Evolutionary conservation across 2,329 filamentous ascomycete genomes (phyloP).

Genomic region (Eutypa lata): DNA sequence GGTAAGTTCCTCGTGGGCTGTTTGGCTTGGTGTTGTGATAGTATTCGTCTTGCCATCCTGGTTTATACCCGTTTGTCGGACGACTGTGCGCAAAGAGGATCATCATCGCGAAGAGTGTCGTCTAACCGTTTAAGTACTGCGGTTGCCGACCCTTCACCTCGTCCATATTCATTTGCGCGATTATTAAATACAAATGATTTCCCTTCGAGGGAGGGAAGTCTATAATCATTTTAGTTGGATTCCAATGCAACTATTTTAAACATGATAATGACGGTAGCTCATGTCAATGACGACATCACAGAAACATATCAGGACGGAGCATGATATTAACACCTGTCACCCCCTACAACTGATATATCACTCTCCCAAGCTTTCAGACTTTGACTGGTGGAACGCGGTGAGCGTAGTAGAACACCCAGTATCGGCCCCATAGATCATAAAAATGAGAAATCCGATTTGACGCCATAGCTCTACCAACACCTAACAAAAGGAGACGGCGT

Average conservation of each 20-base stretch:
- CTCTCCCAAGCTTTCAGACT: conserved; percentile 2
- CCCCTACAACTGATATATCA: conserved; percentile 23
- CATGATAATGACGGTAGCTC: background rate
- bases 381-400: conserved; percentile 21
- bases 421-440: conserved; percentile 31
- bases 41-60: conserved; percentile 6
- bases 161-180: conserved; percentile 19
- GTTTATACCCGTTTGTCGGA: conserved; percentile 14
- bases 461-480: conserved; percentile 25
- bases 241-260: background rate
- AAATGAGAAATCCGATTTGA: conserved; percentile 21
- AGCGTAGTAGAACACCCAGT: conserved; percentile 33
- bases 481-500: conserved; percentile 18
- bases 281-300: conserved; percentile 46
- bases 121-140: conserved; percentile 47
- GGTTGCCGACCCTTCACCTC: conserved; percentile 45
- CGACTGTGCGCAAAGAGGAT: conserved; percentile 31
- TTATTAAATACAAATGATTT: background rate
- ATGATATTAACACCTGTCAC: conserved; percentile 24
- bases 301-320: conserved; percentile 18
- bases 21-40: conserved; percentile 2
- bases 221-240: conserved; percentile 41
- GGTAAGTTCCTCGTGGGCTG: conserved; percentile 3
- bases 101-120: conserved; percentile 37
- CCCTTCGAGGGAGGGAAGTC: conserved; percentile 33